Base-by-base conservation (phyloP, 495 filamentous ascomycete genomes). In the Glarea lozoyensis region DNA sequence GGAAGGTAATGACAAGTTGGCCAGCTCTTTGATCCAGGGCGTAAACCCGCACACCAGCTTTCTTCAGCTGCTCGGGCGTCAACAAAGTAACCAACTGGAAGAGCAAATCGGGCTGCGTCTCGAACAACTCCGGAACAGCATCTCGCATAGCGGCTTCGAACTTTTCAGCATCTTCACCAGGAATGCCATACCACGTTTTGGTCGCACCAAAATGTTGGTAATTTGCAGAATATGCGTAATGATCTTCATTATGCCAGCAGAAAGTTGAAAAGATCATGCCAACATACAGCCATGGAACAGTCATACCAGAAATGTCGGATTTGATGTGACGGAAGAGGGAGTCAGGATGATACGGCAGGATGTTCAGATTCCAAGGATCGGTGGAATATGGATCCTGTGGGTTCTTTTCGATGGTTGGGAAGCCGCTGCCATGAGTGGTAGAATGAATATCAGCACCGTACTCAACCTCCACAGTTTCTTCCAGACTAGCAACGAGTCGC, bases 191-290 rank as follows among this genome's bases (percentile, higher is more conserved):
- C 92, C 92, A 99, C 0, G 92, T 99, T 63, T 99, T 99, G 0
- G 93, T 99, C 0, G 90, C 86, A 27, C 92, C 92, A 57, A 99
- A 95, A 55, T 99, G 92, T 54, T 99, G 92, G 52, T 99, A 99
- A 54, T 99, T 99, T 30, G 92, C 84, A 15, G 92, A 99, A 60
- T 99, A 99, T 0, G 92, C 79, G 54, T 94, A 95, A 54, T 99
- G 92, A 59, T 99, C 92, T 58, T 99, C 92, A 48, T 94, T 94
- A 57, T 99, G 92, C 92, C 92, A 99, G 61, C 92, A 99, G 58
- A 99, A 99, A 2, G 90, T 96, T 2, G 92, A 97, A 61, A 99
- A 99, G 54, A 88, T 93, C 92, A 99, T 99, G 46, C 92, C 92
- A n/a, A 99, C 93, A 58, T 99, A 99, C 4, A 97, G 78, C 92